Conservation (phyloP, 306 rosid genomes). For the Echinosophora koreensis region DNA sequence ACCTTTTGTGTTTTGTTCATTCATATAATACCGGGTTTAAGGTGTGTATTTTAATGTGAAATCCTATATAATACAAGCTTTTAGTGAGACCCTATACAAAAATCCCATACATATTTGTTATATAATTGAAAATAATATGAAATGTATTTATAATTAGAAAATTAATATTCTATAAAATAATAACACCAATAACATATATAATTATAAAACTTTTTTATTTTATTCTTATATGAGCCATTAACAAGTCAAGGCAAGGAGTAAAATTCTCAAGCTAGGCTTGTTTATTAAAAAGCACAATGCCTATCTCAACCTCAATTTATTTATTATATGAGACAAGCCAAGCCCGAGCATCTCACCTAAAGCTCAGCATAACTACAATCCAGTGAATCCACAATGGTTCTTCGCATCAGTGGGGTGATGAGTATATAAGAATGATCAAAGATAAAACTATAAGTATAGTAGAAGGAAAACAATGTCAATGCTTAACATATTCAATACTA, state of each 20-base stretch:
- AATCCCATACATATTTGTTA: background rate
- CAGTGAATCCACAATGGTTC: conserved; percentile 1
- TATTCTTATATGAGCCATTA: conserved; percentile 4
- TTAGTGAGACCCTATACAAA: conserved; percentile 4
- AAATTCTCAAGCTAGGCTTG: background rate
- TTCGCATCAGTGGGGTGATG: background rate
- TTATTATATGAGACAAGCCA: background rate
- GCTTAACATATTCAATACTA: conserved; percentile 23
- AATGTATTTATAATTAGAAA: background rate
- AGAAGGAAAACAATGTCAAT: conserved; percentile 22
- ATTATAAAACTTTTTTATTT: background rate
- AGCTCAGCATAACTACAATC: conserved; percentile 11
- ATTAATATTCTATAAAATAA: background rate
- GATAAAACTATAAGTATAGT: background rate
- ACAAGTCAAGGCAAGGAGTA: conserved; percentile 1
- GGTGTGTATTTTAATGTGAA: too few species aligned
- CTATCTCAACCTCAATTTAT: conserved; percentile 3
- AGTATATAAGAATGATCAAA: conserved; percentile 11
- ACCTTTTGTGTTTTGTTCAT: too few species aligned
- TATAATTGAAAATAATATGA: background rate
- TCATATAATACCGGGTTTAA: too few species aligned
- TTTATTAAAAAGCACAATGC: background rate
- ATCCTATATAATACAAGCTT: background rate
- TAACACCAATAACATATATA: background rate
- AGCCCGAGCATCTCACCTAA: background rate